These are phyloP conservation scores for Serpula lacrymans DNA, from an alignment of 768 basidiomycete species.

Conservation along the genomic window DNA sequence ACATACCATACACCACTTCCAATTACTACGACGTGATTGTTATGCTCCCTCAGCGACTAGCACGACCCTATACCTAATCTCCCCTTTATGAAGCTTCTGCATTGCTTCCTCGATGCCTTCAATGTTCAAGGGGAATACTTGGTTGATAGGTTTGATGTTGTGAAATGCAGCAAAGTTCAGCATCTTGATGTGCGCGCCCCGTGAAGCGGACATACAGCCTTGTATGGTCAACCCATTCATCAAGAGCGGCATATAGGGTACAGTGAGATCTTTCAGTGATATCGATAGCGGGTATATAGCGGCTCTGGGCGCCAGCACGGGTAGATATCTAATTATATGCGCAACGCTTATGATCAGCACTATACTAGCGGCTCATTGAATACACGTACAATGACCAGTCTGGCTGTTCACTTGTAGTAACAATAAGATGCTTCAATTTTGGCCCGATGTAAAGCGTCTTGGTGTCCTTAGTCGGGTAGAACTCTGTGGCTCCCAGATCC, in stretches of 20 bases:
- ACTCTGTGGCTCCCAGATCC: constrained; percentile 32
- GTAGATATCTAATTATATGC: constrained; percentile 25
- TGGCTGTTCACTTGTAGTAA: constrained; percentile 25
- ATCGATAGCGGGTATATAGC: constrained; percentile 23
- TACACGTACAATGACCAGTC: constrained; percentile 28
- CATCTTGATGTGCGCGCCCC: constrained; percentile 28
- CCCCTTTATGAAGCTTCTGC: constrained; percentile 18
- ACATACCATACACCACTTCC: too few species aligned
- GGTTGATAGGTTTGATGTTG: constrained; percentile 23
- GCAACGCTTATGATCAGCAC: not conserved
- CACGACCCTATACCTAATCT: constrained; percentile 30
- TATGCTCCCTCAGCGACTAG: too few species aligned
- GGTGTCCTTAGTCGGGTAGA: constrained; percentile 26
- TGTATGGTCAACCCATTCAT: constrained; percentile 20
- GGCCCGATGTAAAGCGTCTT: constrained; percentile 22
- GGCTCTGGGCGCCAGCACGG: constrained; percentile 21
- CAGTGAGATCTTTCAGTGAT: constrained; percentile 14
- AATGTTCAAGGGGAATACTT: constrained; percentile 29
- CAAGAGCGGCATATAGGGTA: constrained; percentile 18
- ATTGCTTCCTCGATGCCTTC: constrained; percentile 29
- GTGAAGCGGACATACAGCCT: constrained; percentile 19
- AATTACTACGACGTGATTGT: too few species aligned
- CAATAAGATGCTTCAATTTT: constrained; percentile 26
- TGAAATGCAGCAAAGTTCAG: constrained; percentile 32
- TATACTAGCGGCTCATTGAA: not conserved